Conservation (phyloP, 108 stramenopile genomes). For the Heterococcus sp. region DNA sequence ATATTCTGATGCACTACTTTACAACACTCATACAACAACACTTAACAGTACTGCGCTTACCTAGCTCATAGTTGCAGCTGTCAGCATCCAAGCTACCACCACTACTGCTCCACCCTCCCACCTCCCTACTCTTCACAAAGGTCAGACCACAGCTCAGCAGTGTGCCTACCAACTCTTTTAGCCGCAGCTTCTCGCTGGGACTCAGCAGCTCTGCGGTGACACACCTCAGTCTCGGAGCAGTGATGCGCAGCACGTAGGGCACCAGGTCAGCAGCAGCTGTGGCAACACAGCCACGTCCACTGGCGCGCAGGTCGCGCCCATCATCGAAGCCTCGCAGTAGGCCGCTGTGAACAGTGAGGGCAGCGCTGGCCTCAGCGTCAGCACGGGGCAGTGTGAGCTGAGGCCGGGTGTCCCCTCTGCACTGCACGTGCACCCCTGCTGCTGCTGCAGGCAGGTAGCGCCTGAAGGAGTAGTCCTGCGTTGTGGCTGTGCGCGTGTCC, state of each 20-base stretch:
- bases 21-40: too few species aligned
- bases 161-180: conserved; percentile 12
- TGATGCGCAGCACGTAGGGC: not conserved
- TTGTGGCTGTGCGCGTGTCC: conserved; percentile 6
- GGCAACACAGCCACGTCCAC: not conserved
- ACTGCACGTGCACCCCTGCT: conserved; percentile 29
- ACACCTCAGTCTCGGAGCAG: conserved; percentile 1
- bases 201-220: conserved; percentile 27
- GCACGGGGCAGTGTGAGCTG: conserved; percentile 4
- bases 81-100: not conserved
- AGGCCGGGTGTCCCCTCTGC: conserved; percentile 23
- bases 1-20: too few species aligned
- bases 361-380: conserved; percentile 17
- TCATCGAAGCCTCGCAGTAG: conserved; percentile 35
- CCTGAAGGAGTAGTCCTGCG: conserved; percentile 20
- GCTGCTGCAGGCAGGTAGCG: conserved; percentile 22
- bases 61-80: not conserved
- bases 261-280: not conserved
- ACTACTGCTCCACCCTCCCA: not conserved
- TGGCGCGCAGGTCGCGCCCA: conserved; percentile 18
- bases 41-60: too few species aligned
- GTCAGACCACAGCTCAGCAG: conserved; percentile 32
- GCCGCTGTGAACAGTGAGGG: conserved; percentile 12
- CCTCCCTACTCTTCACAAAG: not conserved
- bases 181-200: conserved; percentile 5